phyloP scores from a whole-genome alignment of 306 rosid genomes.

The Casuarina glauca region DNA sequence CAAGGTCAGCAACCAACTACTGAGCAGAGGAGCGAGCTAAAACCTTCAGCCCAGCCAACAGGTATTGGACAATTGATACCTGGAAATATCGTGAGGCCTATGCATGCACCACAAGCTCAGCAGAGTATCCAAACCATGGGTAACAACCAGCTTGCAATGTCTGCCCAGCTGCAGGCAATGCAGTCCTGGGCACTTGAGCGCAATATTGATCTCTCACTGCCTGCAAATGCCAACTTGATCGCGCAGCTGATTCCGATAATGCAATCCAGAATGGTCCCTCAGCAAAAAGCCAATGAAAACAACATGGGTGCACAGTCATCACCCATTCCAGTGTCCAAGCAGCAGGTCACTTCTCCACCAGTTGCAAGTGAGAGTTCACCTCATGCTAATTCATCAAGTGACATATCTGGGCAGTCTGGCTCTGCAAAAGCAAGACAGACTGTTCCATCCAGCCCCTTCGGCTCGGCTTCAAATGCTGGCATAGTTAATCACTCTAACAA shows the following conservation, averaged over 20 bases:
- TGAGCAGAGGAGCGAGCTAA: conserved; percentile 68
- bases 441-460: conserved; percentile 60
- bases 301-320: conserved; percentile 64
- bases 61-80: conserved; percentile 56
- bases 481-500: conserved; percentile 50
- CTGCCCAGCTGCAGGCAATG: conserved; percentile 73
- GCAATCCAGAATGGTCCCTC: conserved; percentile 74
- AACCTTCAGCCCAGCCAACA: conserved; percentile 54
- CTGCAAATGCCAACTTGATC: conserved; percentile 68
- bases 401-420: conserved; percentile 62
- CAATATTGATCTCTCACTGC: conserved; percentile 79
- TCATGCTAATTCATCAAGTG: conserved; percentile 74
- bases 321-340: conserved; percentile 66
- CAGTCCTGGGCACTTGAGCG: conserved; percentile 83
- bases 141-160: conserved; percentile 63
- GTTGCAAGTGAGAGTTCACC: conserved; percentile 71
- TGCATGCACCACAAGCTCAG: conserved; percentile 59
- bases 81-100: conserved; percentile 62
- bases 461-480: conserved; percentile 49
- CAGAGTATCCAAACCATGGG: conserved; percentile 57
- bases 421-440: conserved; percentile 70
- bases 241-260: conserved; percentile 70
- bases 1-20: conserved; percentile 64
- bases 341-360: conserved; percentile 65
- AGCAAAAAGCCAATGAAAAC: conserved; percentile 60